Evolutionary conservation across 1,284 basidiomycete species (phyloP).

Genomic region (Irpex sp.): DNA sequence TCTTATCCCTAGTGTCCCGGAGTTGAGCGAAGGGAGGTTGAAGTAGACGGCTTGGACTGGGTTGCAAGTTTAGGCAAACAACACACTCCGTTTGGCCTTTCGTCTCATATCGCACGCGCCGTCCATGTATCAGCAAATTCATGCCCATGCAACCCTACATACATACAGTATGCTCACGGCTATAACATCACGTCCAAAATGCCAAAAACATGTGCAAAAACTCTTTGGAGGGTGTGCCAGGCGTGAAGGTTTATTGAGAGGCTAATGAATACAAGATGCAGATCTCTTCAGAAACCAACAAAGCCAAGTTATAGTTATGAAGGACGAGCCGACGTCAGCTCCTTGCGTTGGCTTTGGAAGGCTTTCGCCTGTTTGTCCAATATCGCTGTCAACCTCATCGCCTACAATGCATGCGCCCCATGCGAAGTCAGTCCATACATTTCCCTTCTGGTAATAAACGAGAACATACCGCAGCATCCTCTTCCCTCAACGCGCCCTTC

Average conservation of each 20-base stretch:
- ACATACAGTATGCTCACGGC: conserved; percentile 24
- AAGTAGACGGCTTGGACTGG: conserved; percentile 1
- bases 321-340: background rate
- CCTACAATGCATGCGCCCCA: conserved; percentile 14
- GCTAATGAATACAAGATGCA: no score
- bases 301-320: background rate
- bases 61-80: background rate
- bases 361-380: conserved; percentile 57
- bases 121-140: conserved; percentile 20
- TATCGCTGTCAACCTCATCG: conserved; percentile 35
- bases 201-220: conserved; percentile 26
- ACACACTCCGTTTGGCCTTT: background rate
- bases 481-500: conserved; percentile 73
- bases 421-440: background rate
- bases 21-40: background rate
- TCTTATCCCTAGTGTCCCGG: background rate
- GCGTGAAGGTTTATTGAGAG: no score
- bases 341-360: conserved; percentile 16
- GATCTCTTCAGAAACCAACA: no score
- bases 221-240: background rate
- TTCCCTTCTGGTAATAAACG: background rate
- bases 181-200: conserved; percentile 27
- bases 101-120: background rate
- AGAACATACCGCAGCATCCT: conserved; percentile 70
- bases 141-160: conserved; percentile 22